phyloP scores from a whole-genome alignment of 1,284 basidiomycete species.

The Athelia psychrophila region DNA sequence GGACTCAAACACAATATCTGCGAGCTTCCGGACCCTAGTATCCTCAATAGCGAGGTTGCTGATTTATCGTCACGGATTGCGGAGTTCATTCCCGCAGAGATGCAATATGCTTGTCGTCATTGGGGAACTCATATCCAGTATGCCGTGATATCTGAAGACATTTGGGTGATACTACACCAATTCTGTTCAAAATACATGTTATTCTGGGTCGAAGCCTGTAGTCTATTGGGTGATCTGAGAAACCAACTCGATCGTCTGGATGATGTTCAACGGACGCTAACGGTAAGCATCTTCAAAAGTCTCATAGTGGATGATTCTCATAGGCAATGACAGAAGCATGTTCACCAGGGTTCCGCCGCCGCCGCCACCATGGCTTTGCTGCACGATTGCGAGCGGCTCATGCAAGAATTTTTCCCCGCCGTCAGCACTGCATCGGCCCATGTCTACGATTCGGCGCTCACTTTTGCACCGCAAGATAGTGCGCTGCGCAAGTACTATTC shows the following conservation, averaged over 20 bases:
- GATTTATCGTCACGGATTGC: background rate
- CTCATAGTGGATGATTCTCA: background rate
- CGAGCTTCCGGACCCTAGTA: background rate
- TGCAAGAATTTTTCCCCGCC: background rate
- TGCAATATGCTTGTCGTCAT: conserved; percentile 1
- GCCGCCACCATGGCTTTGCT: background rate
- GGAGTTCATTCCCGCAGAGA: background rate
- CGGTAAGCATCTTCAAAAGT: background rate
- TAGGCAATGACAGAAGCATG: background rate
- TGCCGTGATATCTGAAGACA: background rate
- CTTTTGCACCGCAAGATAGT: background rate
- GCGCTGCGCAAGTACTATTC: background rate
- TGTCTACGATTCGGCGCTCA: background rate
- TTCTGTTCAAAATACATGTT: background rate
- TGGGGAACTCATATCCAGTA: background rate
- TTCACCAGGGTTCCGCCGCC: background rate
- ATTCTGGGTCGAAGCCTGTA: background rate
- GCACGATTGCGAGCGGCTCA: background rate
- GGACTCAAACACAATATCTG: background rate
- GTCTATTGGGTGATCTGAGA: conserved; percentile 1
- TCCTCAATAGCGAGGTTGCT: background rate
- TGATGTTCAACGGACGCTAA: background rate
- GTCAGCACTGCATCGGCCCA: background rate
- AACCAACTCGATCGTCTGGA: background rate
- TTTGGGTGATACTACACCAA: background rate